A percentile compares a stretch with the other conserved stretches of the same genome.
Conservation (phyloP, 768 basidiomycete genomes). For the Leccinum rimulosum region DNA sequence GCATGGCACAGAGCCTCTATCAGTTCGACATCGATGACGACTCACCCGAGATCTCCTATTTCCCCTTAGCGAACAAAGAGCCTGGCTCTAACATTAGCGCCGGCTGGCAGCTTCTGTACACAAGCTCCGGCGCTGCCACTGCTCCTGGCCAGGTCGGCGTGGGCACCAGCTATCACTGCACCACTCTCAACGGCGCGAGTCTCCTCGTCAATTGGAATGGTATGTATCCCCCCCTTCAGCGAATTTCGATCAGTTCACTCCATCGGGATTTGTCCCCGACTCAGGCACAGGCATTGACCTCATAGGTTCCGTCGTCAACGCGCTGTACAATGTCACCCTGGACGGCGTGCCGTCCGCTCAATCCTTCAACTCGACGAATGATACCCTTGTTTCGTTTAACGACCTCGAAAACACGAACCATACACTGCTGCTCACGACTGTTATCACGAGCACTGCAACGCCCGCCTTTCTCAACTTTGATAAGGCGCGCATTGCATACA, state of each 20-base stretch:
- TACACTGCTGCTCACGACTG: conserved; percentile 51
- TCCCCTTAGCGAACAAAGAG: conserved; percentile 57
- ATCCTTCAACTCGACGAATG: conserved; percentile 26
- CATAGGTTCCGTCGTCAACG: conserved; percentile 46
- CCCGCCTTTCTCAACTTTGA: conserved; percentile 54
- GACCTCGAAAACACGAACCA: conserved; percentile 50
- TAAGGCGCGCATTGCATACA: conserved; percentile 48
- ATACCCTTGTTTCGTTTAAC: conserved; percentile 49
- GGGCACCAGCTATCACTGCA: conserved; percentile 62
- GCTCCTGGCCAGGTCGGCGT: conserved; percentile 43
- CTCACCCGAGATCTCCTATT: conserved; percentile 61
- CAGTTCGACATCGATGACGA: conserved; percentile 60
- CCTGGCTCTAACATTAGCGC: conserved; percentile 44
- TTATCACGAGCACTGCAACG: conserved; percentile 33
- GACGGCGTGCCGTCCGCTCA: conserved; percentile 42
- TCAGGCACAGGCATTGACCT: conserved; percentile 67
- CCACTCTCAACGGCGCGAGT: conserved; percentile 56
- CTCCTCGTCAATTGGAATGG: conserved; percentile 62
- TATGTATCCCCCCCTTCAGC: conserved; percentile 29
- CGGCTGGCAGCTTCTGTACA: conserved; percentile 72
- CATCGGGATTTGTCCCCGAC: conserved; percentile 2
- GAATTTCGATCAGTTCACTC: conserved; percentile 1
- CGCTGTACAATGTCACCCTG: conserved; percentile 48
- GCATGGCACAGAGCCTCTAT: conserved; percentile 26
- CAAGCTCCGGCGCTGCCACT: conserved; percentile 45